Percentiles rank a stretch among this genome's conserved stretches.
phyloP scores from a whole-genome alignment of 2,329 filamentous ascomycete species.

The Sporothrix phasma region DNA sequence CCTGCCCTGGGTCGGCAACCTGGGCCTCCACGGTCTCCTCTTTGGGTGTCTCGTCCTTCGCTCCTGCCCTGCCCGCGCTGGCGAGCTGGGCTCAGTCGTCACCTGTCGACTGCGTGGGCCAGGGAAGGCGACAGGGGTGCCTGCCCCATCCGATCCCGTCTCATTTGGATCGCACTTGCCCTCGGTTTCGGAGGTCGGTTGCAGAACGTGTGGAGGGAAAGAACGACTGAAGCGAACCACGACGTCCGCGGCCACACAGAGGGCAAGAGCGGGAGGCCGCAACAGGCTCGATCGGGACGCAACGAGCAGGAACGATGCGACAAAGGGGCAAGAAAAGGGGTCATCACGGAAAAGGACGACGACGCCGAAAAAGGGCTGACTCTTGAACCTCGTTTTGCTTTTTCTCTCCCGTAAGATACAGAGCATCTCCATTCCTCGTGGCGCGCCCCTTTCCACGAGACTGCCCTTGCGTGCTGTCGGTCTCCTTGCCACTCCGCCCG shows the following conservation, averaged over 20 bases:
- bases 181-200: background rate
- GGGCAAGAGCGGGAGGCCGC: conserved; percentile 13
- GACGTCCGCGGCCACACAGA: too few species aligned
- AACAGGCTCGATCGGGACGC: background rate
- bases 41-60: conserved; percentile 3
- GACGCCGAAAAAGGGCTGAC: conserved; percentile 4
- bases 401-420: too few species aligned
- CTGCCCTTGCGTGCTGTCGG: background rate
- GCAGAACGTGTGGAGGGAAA: background rate
- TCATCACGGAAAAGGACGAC: background rate
- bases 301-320: background rate
- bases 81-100: background rate
- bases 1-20: background rate
- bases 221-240: too few species aligned
- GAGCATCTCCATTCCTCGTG: conserved; percentile 4
- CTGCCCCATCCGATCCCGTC: conserved; percentile 12
- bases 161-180: conserved; percentile 8
- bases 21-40: background rate
- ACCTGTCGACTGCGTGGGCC: background rate
- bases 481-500: background rate
- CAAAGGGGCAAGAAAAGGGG: background rate
- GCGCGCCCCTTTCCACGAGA: background rate
- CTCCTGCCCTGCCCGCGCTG: background rate
- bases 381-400: background rate
- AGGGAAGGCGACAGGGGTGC: background rate